A percentile compares a stretch with the other conserved stretches of the same genome.
phyloP scores from a whole-genome alignment of 805 yeast genomes.

The Candida maris region DNA sequence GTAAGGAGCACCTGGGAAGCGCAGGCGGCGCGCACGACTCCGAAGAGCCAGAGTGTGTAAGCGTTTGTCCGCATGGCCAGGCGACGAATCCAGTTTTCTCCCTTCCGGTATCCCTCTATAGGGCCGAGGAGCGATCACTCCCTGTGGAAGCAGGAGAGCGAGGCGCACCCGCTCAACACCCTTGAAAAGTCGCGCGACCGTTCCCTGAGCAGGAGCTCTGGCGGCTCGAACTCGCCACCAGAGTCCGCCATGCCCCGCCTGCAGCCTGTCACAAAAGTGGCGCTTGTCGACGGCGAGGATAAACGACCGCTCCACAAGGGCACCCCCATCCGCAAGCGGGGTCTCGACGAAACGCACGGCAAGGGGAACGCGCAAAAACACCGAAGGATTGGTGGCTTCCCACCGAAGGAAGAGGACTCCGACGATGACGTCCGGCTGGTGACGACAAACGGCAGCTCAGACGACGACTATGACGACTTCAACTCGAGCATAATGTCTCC shows the following conservation, averaged over 20 bases:
- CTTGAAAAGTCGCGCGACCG: slow-evolving; percentile 3
- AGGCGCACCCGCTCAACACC: slow-evolving; percentile 8
- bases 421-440: slow-evolving; percentile 16
- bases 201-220: background rate
- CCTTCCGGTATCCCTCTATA: slow-evolving; percentile 9
- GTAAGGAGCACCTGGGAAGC: too few species aligned
- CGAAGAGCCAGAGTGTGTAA: too few species aligned
- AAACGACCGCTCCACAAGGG: slow-evolving; percentile 14
- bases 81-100: slow-evolving; percentile 21
- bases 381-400: background rate
- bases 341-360: background rate
- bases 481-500: slow-evolving; percentile 21
- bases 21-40: too few species aligned
- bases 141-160: background rate
- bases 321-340: slow-evolving; percentile 10
- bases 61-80: slow-evolving; percentile 21
- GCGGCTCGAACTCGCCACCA: too few species aligned
- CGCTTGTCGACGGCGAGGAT: slow-evolving; percentile 12
- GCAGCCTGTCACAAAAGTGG: slow-evolving; percentile 5
- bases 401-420: slow-evolving; percentile 5
- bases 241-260: too few species aligned
- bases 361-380: background rate
- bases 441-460: slow-evolving; percentile 9
- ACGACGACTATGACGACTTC: slow-evolving; percentile 15
- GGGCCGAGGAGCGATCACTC: background rate